phyloP scores from a whole-genome alignment of 768 basidiomycete genomes.

The Lentinula boryana region DNA sequence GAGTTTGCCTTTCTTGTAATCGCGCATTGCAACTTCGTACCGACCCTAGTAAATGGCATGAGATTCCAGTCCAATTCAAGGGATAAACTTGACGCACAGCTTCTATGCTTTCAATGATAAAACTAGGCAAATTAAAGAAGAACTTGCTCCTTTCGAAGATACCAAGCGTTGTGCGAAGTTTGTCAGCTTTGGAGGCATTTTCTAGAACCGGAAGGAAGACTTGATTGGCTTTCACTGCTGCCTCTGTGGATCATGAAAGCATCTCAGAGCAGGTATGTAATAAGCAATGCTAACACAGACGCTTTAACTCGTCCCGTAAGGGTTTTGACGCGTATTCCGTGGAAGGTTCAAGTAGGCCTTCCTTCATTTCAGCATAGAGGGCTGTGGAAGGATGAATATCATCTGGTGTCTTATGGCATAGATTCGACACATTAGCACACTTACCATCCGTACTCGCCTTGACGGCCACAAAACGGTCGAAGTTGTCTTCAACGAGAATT shows the following conservation, averaged over 20 bases:
- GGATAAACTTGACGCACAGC: slow-evolving; percentile 41
- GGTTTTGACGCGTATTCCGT: slow-evolving; percentile 82
- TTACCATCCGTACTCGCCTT: slow-evolving; percentile 94
- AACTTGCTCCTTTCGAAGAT: slow-evolving; percentile 97
- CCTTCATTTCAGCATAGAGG: slow-evolving; percentile 88
- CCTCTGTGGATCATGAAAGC: slow-evolving; percentile 43
- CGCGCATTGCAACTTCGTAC: slow-evolving; percentile 89
- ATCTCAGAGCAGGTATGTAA: background rate
- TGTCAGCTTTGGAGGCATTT: slow-evolving; percentile 90
- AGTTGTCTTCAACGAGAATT: slow-evolving; percentile 94
- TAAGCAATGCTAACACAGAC: slow-evolving; percentile 34
- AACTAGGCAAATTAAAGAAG: slow-evolving; percentile 96
- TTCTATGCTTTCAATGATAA: slow-evolving; percentile 83
- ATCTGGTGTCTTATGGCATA: background rate
- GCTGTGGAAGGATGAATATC: slow-evolving; percentile 38
- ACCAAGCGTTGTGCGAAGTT: slow-evolving; percentile 85
- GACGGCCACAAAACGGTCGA: slow-evolving; percentile 95
- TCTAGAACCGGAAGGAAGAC: slow-evolving; percentile 96
- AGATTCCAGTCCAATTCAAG: background rate
- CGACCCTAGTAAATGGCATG: slow-evolving; percentile 57
- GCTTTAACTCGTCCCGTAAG: slow-evolving; percentile 78
- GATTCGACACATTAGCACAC: slow-evolving; percentile 8
- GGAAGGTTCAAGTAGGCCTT: slow-evolving; percentile 69
- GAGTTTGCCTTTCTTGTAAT: slow-evolving; percentile 96
- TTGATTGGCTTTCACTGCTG: slow-evolving; percentile 89